Percentiles rank a stretch among this genome's conserved stretches.
These are phyloP conservation scores for Cytospora paraplurivora DNA, from an alignment of 2,329 filamentous ascomycete species.

Conservation along the genomic window DNA sequence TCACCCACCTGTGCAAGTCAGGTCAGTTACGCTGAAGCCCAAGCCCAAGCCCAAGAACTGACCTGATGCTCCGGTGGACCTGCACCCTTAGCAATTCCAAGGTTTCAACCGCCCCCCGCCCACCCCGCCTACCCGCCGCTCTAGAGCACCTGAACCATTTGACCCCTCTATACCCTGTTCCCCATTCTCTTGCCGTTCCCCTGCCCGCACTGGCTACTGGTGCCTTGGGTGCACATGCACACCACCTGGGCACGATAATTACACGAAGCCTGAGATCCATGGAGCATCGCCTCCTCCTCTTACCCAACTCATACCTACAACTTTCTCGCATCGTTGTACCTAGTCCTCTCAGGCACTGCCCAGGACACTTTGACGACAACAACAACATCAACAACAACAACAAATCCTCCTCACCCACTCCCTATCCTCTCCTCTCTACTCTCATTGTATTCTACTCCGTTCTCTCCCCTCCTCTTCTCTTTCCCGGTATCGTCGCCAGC, in stretches of 20 bases:
- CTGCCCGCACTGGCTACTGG: background rate
- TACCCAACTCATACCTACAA: background rate
- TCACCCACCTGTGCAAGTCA: background rate
- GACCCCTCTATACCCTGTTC: background rate
- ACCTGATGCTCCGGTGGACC: background rate
- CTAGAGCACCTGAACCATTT: background rate
- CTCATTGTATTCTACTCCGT: background rate
- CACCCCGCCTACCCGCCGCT: too few relatives aligned
- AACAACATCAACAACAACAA: background rate
- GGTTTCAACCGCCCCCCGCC: background rate
- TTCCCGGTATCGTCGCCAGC: background rate
- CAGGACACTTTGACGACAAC: background rate
- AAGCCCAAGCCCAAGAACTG: background rate
- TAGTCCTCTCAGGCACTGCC: background rate
- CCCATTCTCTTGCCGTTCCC: background rate
- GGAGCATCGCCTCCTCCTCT: slow-evolving; percentile 10
- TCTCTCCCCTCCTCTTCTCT: background rate
- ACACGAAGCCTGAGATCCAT: slow-evolving; percentile 11
- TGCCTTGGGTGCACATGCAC: slow-evolving; percentile 1
- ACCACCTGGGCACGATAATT: background rate
- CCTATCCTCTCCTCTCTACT: background rate
- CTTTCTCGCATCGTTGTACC: background rate
- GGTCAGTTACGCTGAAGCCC: background rate
- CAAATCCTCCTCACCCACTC: background rate
- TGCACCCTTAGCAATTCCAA: background rate